Base-by-base conservation (phyloP, 1,284 basidiomycete species). In the Marasmius tenuissimus region DNA sequence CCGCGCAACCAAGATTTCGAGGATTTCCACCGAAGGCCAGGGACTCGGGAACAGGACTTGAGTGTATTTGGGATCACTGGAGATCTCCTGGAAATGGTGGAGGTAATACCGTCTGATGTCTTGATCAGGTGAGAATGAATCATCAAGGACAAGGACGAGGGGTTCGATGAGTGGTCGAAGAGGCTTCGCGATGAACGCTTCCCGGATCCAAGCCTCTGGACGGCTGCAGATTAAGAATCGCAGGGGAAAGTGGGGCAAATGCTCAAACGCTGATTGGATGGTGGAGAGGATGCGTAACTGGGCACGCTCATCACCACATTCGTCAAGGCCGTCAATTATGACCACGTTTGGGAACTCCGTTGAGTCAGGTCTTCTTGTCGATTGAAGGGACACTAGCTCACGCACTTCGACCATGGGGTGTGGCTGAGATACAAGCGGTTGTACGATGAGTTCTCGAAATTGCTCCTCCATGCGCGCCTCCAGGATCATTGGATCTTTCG, bases 211-310 rank as follows among this genome's bases (percentile, higher is more conserved):
- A 0, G 68, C 64, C 51, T 71, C 70, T 3, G 70, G 70, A 6
- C 69, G 63, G 34, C 67, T 67, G 10, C 66, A 63, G 22, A 73
- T 66, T 56, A 73, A 66, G 59, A 72, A 69, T 51, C 68, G 67
- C 5, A 73, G 61, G 2, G 70, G 70, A 0, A 69, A 35, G 10
- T 16, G 34, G 18, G n/a, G 8, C 18, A 18, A 14, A 6, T 53
- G 35, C 11, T 33, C 12, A 37, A 3, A 7, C n/a, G 22, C 18
- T 12, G 20, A 33, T 10, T 8, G 14, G 8, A 53, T 53, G 51
- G 38, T 37, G 11, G 16, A 53, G 3, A 60, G 40, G 22, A 60
- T 45, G 4, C 42, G 52, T 4, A n/a, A 39, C 47, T 60, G 59
- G 12, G n/a, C 20, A n/a, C n/a, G 9, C 9, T 4, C 8, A 34